These are phyloP conservation scores for Meyerozyma carpophila DNA, from an alignment of 1,139 yeast genomes.

Conservation along the genomic window DNA sequence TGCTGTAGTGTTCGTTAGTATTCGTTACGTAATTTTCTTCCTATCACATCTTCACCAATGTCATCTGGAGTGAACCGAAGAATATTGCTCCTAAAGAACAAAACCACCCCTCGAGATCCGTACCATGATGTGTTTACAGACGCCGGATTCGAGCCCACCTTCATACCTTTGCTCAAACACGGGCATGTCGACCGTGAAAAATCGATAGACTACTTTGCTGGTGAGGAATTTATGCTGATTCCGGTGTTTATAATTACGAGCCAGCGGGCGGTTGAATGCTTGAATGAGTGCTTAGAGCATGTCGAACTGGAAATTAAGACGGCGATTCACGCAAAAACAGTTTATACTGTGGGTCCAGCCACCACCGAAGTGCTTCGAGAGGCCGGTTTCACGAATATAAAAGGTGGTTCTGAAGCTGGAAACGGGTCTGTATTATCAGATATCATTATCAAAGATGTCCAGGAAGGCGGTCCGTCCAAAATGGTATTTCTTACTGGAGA, in stretches of 20 bases:
- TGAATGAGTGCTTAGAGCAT: constrained; percentile 38
- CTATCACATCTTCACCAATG: background rate
- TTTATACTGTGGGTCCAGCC: constrained; percentile 92
- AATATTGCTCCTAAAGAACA: constrained; percentile 57
- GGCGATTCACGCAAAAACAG: constrained; percentile 41
- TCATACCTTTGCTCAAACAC: constrained; percentile 69
- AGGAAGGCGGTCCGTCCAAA: constrained; percentile 13
- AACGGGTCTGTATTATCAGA: constrained; percentile 72
- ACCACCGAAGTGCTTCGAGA: constrained; percentile 56
- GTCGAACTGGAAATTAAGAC: constrained; percentile 13
- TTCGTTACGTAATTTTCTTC: background rate
- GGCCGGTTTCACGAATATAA: constrained; percentile 61
- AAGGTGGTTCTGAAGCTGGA: constrained; percentile 77
- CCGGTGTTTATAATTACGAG: constrained; percentile 74
- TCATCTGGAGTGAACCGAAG: constrained; percentile 1
- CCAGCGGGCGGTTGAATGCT: constrained; percentile 86
- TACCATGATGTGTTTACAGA: constrained; percentile 41
- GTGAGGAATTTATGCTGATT: constrained; percentile 33
- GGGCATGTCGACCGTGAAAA: constrained; percentile 44
- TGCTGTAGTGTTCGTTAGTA: background rate
- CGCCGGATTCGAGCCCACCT: constrained; percentile 37
- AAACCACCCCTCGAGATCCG: constrained; percentile 60
- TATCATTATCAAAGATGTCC: constrained; percentile 44
- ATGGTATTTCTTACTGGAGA: constrained; percentile 85
- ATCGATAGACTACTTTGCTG: constrained; percentile 37